Evolutionary conservation across 495 filamentous ascomycete genomes (phyloP), one percentile per base, ranked within the genome.

Genomic region (Penicillium longicatenatum): DNA sequence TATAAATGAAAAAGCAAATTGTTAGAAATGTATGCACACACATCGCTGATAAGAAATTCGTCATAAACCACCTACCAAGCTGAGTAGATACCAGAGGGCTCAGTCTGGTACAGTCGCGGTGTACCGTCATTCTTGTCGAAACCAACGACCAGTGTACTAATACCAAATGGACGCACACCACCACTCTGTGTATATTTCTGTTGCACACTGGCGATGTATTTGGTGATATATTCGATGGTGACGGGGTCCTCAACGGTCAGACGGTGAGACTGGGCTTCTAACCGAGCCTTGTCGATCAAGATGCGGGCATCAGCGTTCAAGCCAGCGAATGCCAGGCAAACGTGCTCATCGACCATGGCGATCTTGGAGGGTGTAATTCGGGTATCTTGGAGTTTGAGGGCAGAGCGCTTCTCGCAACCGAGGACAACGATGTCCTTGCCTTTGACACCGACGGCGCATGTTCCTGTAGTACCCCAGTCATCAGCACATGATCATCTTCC

Each of bases 291-390:
- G 83, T 98, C 94, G 64, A 98, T 90, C 44, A 98, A 83, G 72
- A 98, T 97, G 59, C 94, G 86, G 61, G 95, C 95, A 74, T 98
- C 94, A 71, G 94, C 94, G 74, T 98, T 97, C 56, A 98, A 81
- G 8, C 94, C 94, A 54, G 94, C 94, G 62, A 98, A 98, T 52
- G 94, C 94, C 57, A 98, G 92, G 72, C 91, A 93, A 52, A 94
- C 93, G 75, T 98, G 94, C 63, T 86, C 89, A 75, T 98, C 94
- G 66, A 98, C 83, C 50, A 95, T 82, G 43, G 91, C 89, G 74
- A 98, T 96, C 82, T 98, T 98, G 52, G 93, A 97, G 24, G 94
- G 94, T 26, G 94, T 98, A 79, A 98, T 98, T 63, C 94, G 90
- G 47, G 94, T 98, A 77, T 98, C 94, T 85, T 98, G 94, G 20